Conservation (phyloP, 2,329 filamentous ascomycete species). For the Verticillium klebahnii region DNA sequence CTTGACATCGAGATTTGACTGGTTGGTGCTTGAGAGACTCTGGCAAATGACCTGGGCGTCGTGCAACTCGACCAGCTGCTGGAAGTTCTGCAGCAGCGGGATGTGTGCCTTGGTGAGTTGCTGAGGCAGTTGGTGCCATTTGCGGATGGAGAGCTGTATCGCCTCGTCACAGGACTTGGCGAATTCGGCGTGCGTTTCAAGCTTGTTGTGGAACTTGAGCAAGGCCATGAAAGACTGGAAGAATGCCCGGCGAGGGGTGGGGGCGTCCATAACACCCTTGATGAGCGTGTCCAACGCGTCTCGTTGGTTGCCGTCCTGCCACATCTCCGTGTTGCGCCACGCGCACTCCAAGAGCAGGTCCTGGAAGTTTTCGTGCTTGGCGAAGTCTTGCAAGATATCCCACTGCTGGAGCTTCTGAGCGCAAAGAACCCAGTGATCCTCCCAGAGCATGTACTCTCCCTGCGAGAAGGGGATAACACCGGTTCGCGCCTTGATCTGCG, state of each 20-base stretch:
- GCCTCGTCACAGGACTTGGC: constrained; percentile 90
- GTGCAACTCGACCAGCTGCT: constrained; percentile 93
- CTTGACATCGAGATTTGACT: constrained; percentile 83
- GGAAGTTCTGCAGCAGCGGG: constrained; percentile 93
- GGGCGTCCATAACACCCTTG: constrained; percentile 95
- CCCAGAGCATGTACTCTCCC: constrained; percentile 98
- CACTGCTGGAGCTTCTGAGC: constrained; percentile 98
- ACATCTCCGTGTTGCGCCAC: constrained; percentile 94
- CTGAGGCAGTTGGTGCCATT: constrained; percentile 97
- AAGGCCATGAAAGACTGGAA: constrained; percentile 98
- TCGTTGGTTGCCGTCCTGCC: constrained; percentile 79
- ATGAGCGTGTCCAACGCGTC: constrained; percentile 90
- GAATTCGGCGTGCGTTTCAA: constrained; percentile 76
- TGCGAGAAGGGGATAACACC: constrained; percentile 95
- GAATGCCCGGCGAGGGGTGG: constrained; percentile 88
- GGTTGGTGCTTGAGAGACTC: constrained; percentile 80
- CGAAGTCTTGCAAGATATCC: constrained; percentile 96
- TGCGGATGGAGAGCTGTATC: constrained; percentile 92
- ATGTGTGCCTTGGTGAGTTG: constrained; percentile 94
- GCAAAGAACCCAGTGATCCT: constrained; percentile 97
- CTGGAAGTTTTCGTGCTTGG: constrained; percentile 98
- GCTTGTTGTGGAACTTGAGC: constrained; percentile 87
- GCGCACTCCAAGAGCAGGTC: constrained; percentile 92
- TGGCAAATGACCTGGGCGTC: constrained; percentile 96
- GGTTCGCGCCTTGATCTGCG: constrained; percentile 94